Base-by-base conservation (phyloP, 2,329 filamentous ascomycete species). In the Xylariaceae sp. region DNA sequence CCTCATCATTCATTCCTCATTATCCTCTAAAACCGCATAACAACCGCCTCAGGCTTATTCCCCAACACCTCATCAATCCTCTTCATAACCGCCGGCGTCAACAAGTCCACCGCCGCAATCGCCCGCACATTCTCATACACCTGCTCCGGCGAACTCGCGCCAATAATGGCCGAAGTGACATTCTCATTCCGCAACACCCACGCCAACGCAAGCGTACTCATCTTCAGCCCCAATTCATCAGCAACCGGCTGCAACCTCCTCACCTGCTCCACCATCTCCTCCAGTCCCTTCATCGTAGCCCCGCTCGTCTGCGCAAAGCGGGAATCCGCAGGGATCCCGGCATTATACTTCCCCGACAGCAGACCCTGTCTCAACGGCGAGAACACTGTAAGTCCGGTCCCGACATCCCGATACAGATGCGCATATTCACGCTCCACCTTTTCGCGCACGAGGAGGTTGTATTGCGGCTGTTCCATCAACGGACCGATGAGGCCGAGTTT, bases 311-410 rank as follows among this genome's bases (percentile, higher is more conserved):
- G 77, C 10, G 80, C 79, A 58, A 67, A 68, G 39, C 70, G 67
- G 51, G 70, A 72, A 62, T 67, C 68, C 2, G 62, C 55, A 7
- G 70, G 70, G 47, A 87, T 81, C 34, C 82, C 83, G 65, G 86
- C 74, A 70, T 83, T 85, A 74, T 88, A 88, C 73, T 88, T 88
- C 51, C 86, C 86, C 0, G 84, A 84, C 62, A 88, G 74, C 61
- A 88, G 77, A 17, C 86, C 86, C 54, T 76, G 75, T 63, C 80
- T 79, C 15, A 89, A 73, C 1, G 86, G 86, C 2, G 80, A 84
- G 73, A 82, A 88, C 60, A 82, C 80, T 10, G 86, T 88, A 45
- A 88, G 74, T 2, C 86, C 86, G 1, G 85, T 76, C 5, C 84
- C 82, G 57, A 80, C 75, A 61, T 86, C 78, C 48, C 81, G 76